Evolutionary conservation across 305 asterid genomes (phyloP), one percentile per base, ranked within the genome.

Genomic region (Fraxinus platypoda): DNA sequence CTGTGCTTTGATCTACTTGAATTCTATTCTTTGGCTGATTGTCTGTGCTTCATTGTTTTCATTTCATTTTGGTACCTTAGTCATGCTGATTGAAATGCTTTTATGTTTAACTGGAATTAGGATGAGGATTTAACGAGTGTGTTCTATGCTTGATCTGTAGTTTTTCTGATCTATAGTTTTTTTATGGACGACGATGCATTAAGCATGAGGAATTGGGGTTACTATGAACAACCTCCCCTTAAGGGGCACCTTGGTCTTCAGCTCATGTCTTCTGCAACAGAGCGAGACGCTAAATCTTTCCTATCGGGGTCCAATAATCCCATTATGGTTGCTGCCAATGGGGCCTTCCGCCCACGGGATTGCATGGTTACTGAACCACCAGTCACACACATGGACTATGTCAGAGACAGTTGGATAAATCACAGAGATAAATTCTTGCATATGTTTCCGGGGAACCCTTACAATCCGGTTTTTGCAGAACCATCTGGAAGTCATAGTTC

Each of bases 161-260:
- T 81, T 84, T 54, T 54, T 54, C 26, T 54, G 25, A 6, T 54
- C 66, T 54, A 6, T 79, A 87, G 89, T 78, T 80, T 54, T 73
- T 77, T 28, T n/a, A 96, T 96, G 99, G 99, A 96, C 78, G 98
- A 96, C 6, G 98, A 94, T 62, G 92, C 87, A 3, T 86, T 89
- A 87, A 92, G 95, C 89, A 83, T 96, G 89, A 87, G 93, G 26
- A 54, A 54, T 54, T 54, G 66, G 66, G 66, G 66, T 84, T 96
- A 91, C 62, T 96, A 96, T 79, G 99, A 96, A 75, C 66, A 54
- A 54, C 94, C 97, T 72, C 85, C 97, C 70, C 72, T 82, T 31
- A 90, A 88, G 62, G 89, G 92, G 77, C 90, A 88, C 74, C 93
- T 94, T 12, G 92, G 94, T 77, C 92, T 96, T 77, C 98, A 94